Conservation (phyloP, 208 protist genomes). For the Leishmania martiniquensis region DNA sequence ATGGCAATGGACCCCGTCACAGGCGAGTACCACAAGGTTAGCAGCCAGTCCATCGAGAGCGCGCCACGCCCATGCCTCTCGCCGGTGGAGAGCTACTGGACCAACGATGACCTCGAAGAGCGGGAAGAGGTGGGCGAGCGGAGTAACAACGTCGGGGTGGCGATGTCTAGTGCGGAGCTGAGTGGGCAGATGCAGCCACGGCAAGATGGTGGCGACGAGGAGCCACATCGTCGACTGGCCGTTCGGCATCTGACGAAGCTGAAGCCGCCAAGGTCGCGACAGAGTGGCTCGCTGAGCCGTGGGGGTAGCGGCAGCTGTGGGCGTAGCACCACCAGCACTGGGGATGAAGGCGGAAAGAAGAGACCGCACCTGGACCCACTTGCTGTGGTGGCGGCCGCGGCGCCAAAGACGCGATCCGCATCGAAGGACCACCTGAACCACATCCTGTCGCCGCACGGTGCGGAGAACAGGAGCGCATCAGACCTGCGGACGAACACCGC, state of each 20-base stretch:
- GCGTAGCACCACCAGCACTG: not conserved
- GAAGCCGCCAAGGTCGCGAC: slow-evolving; percentile 1
- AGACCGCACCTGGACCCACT: slow-evolving; percentile 15
- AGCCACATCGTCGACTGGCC: not conserved
- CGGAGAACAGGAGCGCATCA: not conserved
- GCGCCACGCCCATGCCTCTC: slow-evolving; percentile 15
- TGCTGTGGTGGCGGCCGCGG: not conserved
- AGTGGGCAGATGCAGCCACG: not conserved
- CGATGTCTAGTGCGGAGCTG: not conserved
- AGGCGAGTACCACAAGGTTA: slow-evolving; percentile 17
- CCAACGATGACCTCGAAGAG: slow-evolving; percentile 32
- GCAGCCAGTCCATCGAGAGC: slow-evolving; percentile 38
- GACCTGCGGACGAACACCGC: not conserved
- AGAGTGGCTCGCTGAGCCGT: not conserved
- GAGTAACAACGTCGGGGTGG: not conserved
- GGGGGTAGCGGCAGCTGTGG: not conserved
- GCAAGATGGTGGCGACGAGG: not conserved
- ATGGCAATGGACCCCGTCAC: slow-evolving; percentile 11
- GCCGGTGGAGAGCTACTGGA: slow-evolving; percentile 32
- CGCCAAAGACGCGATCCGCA: not conserved
- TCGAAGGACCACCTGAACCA: not conserved
- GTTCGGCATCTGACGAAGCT: slow-evolving; percentile 16
- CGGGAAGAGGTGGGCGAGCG: slow-evolving; percentile 12
- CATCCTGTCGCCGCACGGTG: not conserved
- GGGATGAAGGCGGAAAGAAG: not conserved